A percentile compares a stretch with the other conserved stretches of the same genome.
phyloP scores from a whole-genome alignment of 441 rosid genomes.

The Gossypium gossypioides region DNA sequence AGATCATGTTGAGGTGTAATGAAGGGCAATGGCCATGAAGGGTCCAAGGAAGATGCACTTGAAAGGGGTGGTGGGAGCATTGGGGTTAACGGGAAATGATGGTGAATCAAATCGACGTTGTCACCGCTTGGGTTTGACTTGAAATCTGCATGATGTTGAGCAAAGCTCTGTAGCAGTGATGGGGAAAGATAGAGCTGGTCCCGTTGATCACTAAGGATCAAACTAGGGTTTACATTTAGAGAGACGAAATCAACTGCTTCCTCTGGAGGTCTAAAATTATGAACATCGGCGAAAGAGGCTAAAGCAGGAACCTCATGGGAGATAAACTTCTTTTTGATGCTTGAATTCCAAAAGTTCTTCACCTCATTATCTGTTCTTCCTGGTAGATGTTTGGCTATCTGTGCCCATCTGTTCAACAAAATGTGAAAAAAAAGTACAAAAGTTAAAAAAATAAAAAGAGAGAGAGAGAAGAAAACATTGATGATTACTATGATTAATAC shows the following conservation, averaged over 20 bases:
- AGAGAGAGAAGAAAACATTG: neutral
- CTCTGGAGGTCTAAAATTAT: conserved; percentile 20
- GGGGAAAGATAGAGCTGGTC: conserved; percentile 31
- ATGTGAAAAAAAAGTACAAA: neutral
- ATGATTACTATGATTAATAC: conserved; percentile 24
- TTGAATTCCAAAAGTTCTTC: conserved; percentile 97
- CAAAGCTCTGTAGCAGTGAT: conserved; percentile 39
- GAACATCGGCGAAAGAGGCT: conserved; percentile 26
- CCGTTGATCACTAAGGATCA: conserved; percentile 23
- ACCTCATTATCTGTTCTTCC: conserved; percentile 97
- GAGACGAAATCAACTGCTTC: conserved; percentile 32
- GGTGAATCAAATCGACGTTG: conserved; percentile 24
- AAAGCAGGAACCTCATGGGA: conserved; percentile 43
- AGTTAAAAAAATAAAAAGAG: neutral
- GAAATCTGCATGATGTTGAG: conserved; percentile 33
- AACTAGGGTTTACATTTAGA: conserved; percentile 51
- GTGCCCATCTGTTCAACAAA: conserved; percentile 67
- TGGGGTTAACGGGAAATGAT: conserved; percentile 16
- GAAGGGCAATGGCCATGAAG: conserved; percentile 32
- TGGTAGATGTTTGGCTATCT: conserved; percentile 80
- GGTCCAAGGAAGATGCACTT: conserved; percentile 23
- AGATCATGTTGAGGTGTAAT: conserved; percentile 19
- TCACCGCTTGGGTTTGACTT: conserved; percentile 23
- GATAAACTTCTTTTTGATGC: conserved; percentile 85
- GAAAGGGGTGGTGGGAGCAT: conserved; percentile 13